These are phyloP conservation scores for Sporothrix protearum DNA, from an alignment of 2,329 filamentous ascomycete species.

Conservation along the genomic window DNA sequence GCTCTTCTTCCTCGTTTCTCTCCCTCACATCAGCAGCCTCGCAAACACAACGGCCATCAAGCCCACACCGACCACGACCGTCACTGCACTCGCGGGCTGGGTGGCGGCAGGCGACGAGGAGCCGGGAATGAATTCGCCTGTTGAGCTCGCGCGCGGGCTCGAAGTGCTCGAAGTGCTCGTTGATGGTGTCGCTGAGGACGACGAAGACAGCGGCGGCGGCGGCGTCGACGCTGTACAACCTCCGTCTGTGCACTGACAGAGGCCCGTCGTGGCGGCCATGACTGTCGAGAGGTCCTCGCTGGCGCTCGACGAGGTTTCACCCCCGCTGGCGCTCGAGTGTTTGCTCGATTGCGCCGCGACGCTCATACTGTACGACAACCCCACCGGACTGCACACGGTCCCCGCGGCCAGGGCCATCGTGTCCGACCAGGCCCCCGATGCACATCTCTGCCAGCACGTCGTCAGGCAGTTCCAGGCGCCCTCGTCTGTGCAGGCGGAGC, in stretches of 20 bases:
- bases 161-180: background rate
- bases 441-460: constrained; percentile 49
- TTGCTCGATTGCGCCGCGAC: too few species aligned
- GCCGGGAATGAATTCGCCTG: background rate
- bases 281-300: background rate
- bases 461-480: constrained; percentile 56
- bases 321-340: background rate
- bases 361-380: constrained; percentile 42
- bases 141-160: background rate
- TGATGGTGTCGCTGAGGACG: background rate
- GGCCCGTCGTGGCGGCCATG: background rate
- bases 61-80: constrained; percentile 8
- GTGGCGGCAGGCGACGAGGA: background rate
- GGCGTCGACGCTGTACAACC: background rate
- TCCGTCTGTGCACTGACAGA: background rate
- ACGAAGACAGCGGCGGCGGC: background rate
- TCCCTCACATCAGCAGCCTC: constrained; percentile 20
- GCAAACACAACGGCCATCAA: constrained; percentile 23
- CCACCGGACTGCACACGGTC: constrained; percentile 45
- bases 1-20: too few species aligned
- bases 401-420: constrained; percentile 44
- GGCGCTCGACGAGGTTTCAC: background rate
- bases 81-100: background rate
- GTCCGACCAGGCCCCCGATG: constrained; percentile 45
- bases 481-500: constrained; percentile 43